A percentile compares a stretch with the other conserved stretches of the same genome.
Evolutionary conservation across 805 yeast species (phyloP).

Genomic region (Scheffersomyces stipitis): DNA sequence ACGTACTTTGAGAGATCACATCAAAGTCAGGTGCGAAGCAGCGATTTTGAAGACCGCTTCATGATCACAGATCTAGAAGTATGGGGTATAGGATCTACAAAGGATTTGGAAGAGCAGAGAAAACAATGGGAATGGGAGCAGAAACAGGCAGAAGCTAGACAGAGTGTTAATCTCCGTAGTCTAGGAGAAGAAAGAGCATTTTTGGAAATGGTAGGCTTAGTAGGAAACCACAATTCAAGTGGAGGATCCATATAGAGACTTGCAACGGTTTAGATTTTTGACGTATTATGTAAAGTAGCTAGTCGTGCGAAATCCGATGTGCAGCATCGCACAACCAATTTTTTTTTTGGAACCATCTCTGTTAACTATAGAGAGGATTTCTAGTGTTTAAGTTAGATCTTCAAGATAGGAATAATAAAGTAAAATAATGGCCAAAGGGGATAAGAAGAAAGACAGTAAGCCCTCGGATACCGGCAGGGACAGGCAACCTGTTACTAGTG

Average conservation of each 20-base stretch:
- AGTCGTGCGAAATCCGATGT: not conserved
- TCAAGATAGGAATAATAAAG: no score
- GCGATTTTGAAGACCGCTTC: conserved; percentile 66
- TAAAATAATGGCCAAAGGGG: conserved; percentile 4
- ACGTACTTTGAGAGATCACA: conserved; percentile 27
- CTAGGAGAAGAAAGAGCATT: conserved; percentile 83
- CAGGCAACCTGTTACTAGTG: conserved; percentile 46
- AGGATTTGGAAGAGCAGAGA: conserved; percentile 74
- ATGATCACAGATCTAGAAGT: conserved; percentile 77
- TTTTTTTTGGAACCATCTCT: not conserved
- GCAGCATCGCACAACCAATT: no score
- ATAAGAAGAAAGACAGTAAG: conserved; percentile 1
- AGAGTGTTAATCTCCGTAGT: conserved; percentile 61
- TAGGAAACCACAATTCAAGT: conserved; percentile 43
- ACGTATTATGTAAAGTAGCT: no score
- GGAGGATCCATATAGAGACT: conserved; percentile 53
- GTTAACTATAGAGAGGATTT: no score
- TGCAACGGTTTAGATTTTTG: no score
- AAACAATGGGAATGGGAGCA: conserved; percentile 91
- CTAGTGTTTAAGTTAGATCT: no score
- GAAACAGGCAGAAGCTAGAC: conserved; percentile 77
- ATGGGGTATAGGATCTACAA: conserved; percentile 86
- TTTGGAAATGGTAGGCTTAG: conserved; percentile 76
- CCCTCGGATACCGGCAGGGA: conserved; percentile 5
- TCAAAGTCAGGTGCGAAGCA: conserved; percentile 11